Conservation (phyloP, 23 red algal genomes). For the Gracilaria vermiculophylla region DNA sequence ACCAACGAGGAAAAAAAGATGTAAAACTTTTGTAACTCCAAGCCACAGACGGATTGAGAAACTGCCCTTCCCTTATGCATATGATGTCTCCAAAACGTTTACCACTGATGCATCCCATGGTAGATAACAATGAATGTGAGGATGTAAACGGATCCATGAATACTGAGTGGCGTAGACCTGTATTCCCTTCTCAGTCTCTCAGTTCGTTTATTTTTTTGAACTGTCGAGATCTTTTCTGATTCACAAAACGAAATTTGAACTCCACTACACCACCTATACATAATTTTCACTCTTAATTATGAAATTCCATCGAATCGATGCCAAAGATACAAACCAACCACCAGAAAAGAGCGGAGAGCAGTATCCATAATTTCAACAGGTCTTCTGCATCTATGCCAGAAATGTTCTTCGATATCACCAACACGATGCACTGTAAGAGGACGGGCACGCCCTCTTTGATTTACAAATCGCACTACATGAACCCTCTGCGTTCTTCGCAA, state of each 20-base stretch:
- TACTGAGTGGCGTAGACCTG: neutral
- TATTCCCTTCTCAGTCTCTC: neutral
- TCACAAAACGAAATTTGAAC: neutral
- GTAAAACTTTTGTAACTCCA: slow-evolving; percentile 7
- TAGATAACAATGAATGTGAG: neutral
- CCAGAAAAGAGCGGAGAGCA: neutral
- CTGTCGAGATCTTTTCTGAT: neutral
- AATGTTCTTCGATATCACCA: neutral
- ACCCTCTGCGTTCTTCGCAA: neutral
- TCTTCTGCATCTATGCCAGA: neutral
- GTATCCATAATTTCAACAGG: neutral
- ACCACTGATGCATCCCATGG: neutral
- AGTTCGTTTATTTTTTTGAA: neutral
- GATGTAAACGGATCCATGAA: slow-evolving; percentile 4
- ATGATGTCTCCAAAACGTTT: neutral
- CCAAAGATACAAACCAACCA: neutral
- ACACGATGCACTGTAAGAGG: neutral
- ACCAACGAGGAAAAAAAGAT: neutral
- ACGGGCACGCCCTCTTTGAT: neutral
- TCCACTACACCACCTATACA: neutral
- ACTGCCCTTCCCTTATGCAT: neutral
- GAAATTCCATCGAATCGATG: neutral
- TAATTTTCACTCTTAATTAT: neutral
- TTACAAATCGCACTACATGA: neutral
- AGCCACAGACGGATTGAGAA: neutral